phyloP scores from a whole-genome alignment of 345 rosid species.

The Punica granatum region DNA sequence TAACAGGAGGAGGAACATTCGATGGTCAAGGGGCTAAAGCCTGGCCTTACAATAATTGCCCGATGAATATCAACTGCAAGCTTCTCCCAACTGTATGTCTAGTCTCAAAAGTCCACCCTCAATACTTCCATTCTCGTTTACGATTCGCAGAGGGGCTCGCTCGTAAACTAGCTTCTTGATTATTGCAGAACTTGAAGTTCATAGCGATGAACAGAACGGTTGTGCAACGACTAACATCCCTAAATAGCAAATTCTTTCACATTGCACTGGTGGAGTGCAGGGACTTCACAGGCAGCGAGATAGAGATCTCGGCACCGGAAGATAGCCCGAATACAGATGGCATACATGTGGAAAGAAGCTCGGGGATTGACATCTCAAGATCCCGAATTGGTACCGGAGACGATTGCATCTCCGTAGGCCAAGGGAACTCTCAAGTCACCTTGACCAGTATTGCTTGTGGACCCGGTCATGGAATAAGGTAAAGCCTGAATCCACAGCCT shows the following conservation, averaged over 20 bases:
- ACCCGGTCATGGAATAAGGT: constrained; percentile 41
- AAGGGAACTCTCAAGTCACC: constrained; percentile 20
- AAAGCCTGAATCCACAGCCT: neutral
- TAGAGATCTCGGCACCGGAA: constrained; percentile 20
- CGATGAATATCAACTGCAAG: constrained; percentile 13
- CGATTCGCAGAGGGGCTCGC: neutral
- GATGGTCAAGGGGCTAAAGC: constrained; percentile 25
- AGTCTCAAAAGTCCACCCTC: neutral
- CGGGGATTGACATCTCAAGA: constrained; percentile 12
- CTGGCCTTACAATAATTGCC: constrained; percentile 29
- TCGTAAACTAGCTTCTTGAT: no score
- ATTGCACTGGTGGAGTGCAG: constrained; percentile 46
- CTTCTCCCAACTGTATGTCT: constrained; percentile 27
- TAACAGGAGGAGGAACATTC: constrained; percentile 30
- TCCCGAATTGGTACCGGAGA: constrained; percentile 22
- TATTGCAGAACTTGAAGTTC: constrained; percentile 43
- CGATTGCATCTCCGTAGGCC: constrained; percentile 25
- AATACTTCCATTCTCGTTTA: neutral
- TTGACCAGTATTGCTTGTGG: constrained; percentile 25
- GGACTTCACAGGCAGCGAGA: constrained; percentile 37
- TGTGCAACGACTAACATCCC: constrained; percentile 34
- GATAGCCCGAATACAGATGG: constrained; percentile 28
- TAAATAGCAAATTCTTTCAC: constrained; percentile 63
- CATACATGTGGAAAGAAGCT: constrained; percentile 23
- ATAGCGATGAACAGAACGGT: constrained; percentile 42